Conservation (phyloP, 148 eudicot species). For the Drosera capensis region DNA sequence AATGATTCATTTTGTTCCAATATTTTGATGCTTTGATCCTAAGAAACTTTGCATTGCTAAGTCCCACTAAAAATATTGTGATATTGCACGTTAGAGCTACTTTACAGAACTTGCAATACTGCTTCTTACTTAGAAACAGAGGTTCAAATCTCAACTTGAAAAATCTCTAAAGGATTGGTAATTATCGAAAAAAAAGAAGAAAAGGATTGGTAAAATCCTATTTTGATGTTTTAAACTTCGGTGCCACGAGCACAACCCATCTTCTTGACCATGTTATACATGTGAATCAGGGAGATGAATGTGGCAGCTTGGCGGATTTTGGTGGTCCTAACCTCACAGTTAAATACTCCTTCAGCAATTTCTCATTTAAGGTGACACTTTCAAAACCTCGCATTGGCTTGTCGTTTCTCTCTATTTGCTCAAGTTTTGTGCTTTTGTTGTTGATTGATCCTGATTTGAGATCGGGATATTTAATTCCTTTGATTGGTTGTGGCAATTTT, state of each 20-base stretch:
- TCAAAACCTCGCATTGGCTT: no score
- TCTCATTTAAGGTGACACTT: conserved; percentile 81
- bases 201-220: neutral
- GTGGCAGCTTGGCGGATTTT: conserved; percentile 73
- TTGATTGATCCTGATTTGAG: neutral
- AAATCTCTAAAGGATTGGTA: neutral
- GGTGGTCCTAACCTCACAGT: conserved; percentile 35
- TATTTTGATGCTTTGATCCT: no score
- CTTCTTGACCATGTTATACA: conserved; percentile 7
- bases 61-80: no score
- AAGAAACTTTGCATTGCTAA: no score
- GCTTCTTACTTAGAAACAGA: no score
- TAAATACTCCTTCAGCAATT: conserved; percentile 90
- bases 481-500: no score
- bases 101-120: no score
- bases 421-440: neutral
- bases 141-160: neutral
- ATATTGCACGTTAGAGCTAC: no score
- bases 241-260: neutral
- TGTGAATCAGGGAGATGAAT: conserved; percentile 72
- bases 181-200: no score
- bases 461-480: no score
- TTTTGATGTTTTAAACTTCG: neutral
- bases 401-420: no score
- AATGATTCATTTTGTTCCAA: neutral